Conservation (phyloP, 331 rosid genomes). For the Prunus yedoensis region DNA sequence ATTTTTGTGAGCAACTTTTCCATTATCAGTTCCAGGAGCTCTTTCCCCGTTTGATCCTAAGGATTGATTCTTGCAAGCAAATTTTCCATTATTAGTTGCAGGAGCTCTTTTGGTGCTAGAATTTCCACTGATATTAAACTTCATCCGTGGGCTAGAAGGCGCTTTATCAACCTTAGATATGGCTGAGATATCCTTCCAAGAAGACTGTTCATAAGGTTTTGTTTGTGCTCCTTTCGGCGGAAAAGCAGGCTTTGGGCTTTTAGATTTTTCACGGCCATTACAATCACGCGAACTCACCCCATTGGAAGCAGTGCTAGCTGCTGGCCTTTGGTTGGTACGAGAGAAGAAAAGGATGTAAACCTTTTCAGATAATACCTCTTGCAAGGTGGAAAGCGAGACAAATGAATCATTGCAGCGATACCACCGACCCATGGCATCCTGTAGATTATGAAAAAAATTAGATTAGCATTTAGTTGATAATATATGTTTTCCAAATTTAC, state of each 20-base stretch:
- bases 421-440: constrained; percentile 95
- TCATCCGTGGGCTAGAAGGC: constrained; percentile 46
- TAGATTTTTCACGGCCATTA: constrained; percentile 65
- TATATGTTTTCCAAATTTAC: neutral
- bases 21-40: constrained; percentile 50
- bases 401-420: constrained; percentile 93
- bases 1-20: constrained; percentile 45
- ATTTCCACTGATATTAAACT: constrained; percentile 55
- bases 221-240: constrained; percentile 40
- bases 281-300: constrained; percentile 57
- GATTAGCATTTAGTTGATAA: neutral
- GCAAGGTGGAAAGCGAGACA: constrained; percentile 76
- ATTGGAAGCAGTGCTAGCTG: constrained; percentile 42
- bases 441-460: constrained; percentile 25
- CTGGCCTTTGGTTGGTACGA: constrained; percentile 75
- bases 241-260: constrained; percentile 43
- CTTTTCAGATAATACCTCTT: constrained; percentile 88
- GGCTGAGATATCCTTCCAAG: constrained; percentile 44
- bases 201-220: constrained; percentile 52
- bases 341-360: constrained; percentile 93
- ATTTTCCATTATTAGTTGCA: constrained; percentile 57
- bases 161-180: constrained; percentile 52
- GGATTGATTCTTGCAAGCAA: constrained; percentile 37
- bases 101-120: constrained; percentile 50
- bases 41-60: constrained; percentile 33